phyloP scores from a whole-genome alignment of 139 green algal species.

The Edaphochlamys debaryana region DNA sequence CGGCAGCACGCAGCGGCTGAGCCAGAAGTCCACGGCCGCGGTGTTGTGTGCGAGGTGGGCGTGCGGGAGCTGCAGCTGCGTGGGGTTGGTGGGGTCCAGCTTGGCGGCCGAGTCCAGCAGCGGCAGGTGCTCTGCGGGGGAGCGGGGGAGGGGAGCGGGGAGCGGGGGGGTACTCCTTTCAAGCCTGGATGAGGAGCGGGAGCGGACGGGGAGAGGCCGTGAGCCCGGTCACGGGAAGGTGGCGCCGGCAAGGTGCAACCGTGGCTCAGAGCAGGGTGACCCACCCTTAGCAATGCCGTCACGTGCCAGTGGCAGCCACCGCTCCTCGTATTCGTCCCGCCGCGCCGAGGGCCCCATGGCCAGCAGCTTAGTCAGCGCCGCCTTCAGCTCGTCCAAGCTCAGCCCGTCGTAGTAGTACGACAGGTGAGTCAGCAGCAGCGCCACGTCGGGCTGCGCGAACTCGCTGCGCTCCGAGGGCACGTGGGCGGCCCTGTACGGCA shows the following conservation, averaged over 20 bases:
- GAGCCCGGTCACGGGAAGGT: no score
- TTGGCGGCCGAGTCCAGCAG: constrained; percentile 47
- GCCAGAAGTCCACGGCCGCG: constrained; percentile 61
- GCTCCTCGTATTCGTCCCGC: constrained; percentile 26
- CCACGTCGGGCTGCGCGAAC: constrained; percentile 68
- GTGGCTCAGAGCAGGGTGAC: not conserved
- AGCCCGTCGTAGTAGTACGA: constrained; percentile 63
- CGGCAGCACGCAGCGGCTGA: constrained; percentile 54
- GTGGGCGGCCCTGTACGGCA: constrained; percentile 59
- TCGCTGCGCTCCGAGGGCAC: constrained; percentile 56
- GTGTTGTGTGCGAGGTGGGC: constrained; percentile 61
- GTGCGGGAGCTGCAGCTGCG: constrained; percentile 51
- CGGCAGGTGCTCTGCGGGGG: constrained; percentile 29
- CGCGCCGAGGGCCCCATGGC: constrained; percentile 47
- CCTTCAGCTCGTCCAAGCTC: not conserved
- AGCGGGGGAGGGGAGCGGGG: not conserved
- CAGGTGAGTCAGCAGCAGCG: constrained; percentile 54
- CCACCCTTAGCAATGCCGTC: constrained; percentile 17
- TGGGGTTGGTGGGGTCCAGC: constrained; percentile 60
- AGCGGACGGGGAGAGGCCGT: no score
- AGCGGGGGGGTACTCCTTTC: no score
- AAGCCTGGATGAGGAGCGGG: no score
- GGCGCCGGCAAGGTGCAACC: no score
- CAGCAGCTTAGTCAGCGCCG: constrained; percentile 42
- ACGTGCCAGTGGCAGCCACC: constrained; percentile 50